Evolutionary conservation across 139 green algal genomes (phyloP).

Genomic region (Chlamydomonas sphaeroides): DNA sequence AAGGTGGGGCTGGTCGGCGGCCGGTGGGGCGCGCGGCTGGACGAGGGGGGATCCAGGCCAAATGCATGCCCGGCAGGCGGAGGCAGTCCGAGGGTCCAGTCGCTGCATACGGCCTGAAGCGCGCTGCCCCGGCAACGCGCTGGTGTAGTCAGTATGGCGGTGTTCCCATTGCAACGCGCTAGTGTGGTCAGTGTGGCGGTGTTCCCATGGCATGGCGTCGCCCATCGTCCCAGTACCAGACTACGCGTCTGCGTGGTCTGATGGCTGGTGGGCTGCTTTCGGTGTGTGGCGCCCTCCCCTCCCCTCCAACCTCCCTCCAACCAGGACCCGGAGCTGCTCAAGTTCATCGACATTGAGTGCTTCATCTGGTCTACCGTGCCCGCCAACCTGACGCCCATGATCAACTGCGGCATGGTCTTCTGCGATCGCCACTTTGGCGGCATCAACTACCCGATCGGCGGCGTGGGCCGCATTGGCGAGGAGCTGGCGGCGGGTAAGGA

Average conservation of each 20-base stretch:
- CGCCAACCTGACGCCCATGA: slow-evolving; percentile 93
- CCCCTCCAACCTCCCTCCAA: neutral
- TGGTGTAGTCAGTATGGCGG: no score
- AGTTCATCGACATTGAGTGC: slow-evolving; percentile 98
- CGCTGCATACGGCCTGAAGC: no score
- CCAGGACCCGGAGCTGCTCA: slow-evolving; percentile 86
- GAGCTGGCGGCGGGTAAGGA: slow-evolving; percentile 73
- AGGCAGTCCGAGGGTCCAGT: no score
- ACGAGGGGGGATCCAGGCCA: no score
- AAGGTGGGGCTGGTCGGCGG: no score
- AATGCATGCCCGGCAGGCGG: no score
- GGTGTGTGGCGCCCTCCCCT: no score
- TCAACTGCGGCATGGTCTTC: slow-evolving; percentile 93
- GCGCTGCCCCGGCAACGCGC: no score
- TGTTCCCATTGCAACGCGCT: neutral
- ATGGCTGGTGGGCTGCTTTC: no score
- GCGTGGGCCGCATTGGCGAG: slow-evolving; percentile 88
- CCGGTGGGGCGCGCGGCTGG: no score
- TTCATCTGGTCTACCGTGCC: slow-evolving; percentile 94
- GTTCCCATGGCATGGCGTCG: neutral
- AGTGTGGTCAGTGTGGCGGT: neutral
- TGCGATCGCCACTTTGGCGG: slow-evolving; percentile 92
- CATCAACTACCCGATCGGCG: slow-evolving; percentile 96
- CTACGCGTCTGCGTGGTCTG: no score
- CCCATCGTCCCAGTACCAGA: no score